A percentile compares a stretch with the other conserved stretches of the same genome.
Evolutionary conservation across 805 yeast species (phyloP).

Genomic region (Saccharomycopsis malanga): DNA sequence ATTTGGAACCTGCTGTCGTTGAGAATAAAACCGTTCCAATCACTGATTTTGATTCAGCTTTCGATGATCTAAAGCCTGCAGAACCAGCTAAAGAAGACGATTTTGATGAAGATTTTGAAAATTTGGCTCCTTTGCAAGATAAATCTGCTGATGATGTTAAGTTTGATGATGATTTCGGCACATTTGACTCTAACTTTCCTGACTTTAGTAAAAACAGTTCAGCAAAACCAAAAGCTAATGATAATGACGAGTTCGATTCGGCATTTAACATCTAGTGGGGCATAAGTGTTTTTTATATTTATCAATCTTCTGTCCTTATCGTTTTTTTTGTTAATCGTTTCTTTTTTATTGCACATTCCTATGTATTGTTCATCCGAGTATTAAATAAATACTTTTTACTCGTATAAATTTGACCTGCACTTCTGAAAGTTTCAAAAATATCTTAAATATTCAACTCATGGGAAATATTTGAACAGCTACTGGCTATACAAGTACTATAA

Average conservation of each 20-base stretch:
- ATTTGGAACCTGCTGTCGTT: background rate
- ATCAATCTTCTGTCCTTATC: no score
- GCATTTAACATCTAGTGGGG: constrained; percentile 19
- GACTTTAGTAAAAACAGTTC: background rate
- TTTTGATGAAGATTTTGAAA: constrained; percentile 7
- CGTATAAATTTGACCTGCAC: no score
- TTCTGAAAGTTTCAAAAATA: no score
- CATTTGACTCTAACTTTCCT: constrained; percentile 9
- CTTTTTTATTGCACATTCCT: no score
- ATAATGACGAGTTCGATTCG: constrained; percentile 21
- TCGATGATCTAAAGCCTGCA: constrained; percentile 22
- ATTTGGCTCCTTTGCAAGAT: constrained; percentile 7
- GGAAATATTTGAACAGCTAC: no score
- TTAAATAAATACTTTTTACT: no score
- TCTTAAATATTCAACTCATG: no score
- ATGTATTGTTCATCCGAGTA: no score
- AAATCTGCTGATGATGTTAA: constrained; percentile 7
- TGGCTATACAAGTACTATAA: no score
- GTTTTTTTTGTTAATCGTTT: no score
- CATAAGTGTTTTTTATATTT: no score
- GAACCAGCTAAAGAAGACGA: constrained; percentile 4
- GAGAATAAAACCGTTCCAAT: constrained; percentile 1
- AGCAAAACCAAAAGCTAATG: constrained; percentile 7
- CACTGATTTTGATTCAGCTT: constrained; percentile 3
- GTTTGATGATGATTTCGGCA: constrained; percentile 14